Conservation (phyloP, 2,329 filamentous ascomycete genomes). For the Grosmannia clavigera region DNA sequence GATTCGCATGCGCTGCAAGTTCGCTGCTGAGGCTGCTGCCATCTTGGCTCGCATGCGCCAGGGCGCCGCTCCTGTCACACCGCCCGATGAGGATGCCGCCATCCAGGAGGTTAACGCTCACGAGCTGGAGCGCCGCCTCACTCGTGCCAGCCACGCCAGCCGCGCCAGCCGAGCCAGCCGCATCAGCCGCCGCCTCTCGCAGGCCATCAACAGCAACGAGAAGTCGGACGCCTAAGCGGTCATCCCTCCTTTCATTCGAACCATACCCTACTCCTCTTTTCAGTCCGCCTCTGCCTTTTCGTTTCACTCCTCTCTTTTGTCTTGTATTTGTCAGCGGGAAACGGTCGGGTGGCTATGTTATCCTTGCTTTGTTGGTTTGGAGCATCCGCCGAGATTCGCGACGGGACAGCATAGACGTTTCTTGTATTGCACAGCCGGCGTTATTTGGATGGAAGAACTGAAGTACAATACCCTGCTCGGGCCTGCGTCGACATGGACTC, state of each 20-base stretch:
- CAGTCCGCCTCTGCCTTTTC: neutral
- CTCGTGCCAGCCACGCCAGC: neutral
- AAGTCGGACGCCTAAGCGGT: neutral
- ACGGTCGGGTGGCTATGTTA: no score
- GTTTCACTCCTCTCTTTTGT: neutral
- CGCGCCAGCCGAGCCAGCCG: neutral
- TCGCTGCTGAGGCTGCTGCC: conserved; percentile 51
- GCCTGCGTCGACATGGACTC: neutral
- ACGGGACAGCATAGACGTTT: neutral
- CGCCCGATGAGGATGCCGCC: conserved; percentile 14
- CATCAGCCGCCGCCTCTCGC: neutral
- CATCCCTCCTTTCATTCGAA: neutral
- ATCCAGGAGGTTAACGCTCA: conserved; percentile 3
- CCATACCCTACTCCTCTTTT: neutral
- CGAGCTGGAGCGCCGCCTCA: conserved; percentile 3
- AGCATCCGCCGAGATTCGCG: neutral
- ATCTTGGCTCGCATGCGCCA: conserved; percentile 37
- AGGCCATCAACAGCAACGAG: neutral
- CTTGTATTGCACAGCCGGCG: neutral
- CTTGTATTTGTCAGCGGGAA: neutral
- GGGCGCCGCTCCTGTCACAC: conserved; percentile 14
- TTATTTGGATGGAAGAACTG: neutral
- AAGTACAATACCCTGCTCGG: neutral
- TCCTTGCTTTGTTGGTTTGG: neutral
- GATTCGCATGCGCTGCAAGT: conserved; percentile 58